Base-by-base conservation (phyloP, 331 rosid species). In the Quercus phellos region DNA sequence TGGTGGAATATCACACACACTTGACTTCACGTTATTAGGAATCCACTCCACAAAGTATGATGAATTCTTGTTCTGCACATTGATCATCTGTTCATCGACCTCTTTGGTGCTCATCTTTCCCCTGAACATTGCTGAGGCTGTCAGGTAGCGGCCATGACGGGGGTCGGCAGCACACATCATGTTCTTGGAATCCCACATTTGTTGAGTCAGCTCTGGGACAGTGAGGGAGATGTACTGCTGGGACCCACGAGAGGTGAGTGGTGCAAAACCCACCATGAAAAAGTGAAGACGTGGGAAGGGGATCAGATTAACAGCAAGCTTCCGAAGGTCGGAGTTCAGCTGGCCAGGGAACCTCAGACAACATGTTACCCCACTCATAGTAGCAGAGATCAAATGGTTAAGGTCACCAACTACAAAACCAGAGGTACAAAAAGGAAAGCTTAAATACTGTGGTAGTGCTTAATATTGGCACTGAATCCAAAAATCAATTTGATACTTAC, bases 121-220 rank as follows among this genome's bases (percentile, higher is more conserved):
- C 79, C 97, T 85, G 80, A 91, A 91, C 97, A 89, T 91, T 34
- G 97, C 97, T 14, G 97, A 91, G 60, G 90, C 97, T 6, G 97
- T 91, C 83, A 91, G 86, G 86, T 91, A 91, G 9, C 97, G 86
- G 22, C 94, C 97, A 12, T 91, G 97, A 76, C 97, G 92, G 22
- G 97, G 97, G 73, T 91, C 97, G 66, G 97, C 97, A 29, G 97
- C 97, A 73, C 97, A 91, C 97, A 91, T 90, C 94, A 91, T 91
- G 84, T 91, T 91, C 70, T 91, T 91, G 86, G 94, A 80, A 73
- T 91, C 97, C 97, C 97, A 91, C 97, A 90, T 91, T 79, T 91
- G 97, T 77, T 91, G 97, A 70, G 97, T 91, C 71, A 91, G 87
- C 82, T 91, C 97, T 0, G 97, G 94, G 70, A 90, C 97, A 2